Percentiles rank a stretch among this genome's conserved stretches.
phyloP scores from a whole-genome alignment of 495 filamentous ascomycete species.

The Neurospora pannonica region DNA sequence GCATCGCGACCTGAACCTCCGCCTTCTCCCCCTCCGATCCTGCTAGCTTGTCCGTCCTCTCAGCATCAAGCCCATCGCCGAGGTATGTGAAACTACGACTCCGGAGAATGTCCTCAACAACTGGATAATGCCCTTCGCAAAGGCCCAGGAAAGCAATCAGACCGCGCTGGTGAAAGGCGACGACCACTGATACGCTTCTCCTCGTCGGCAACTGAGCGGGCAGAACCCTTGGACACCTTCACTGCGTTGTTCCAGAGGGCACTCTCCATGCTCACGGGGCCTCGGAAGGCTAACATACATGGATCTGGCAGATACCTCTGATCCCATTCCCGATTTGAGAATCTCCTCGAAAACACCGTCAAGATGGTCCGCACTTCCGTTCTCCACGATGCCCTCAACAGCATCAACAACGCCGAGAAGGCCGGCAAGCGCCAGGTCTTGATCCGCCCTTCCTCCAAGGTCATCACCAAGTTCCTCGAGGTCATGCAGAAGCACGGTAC shows the following conservation, averaged over 20 bases:
- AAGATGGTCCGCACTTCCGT: conserved; percentile 98
- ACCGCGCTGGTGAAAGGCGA: conserved; percentile 4
- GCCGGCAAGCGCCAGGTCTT: conserved; percentile 95
- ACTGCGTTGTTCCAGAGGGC: conserved; percentile 49
- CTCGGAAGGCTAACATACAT: conserved; percentile 67
- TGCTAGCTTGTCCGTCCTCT: neutral
- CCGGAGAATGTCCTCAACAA: conserved; percentile 22
- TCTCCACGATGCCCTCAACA: conserved; percentile 97
- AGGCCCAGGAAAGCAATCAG: conserved; percentile 44
- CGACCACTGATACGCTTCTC: conserved; percentile 57
- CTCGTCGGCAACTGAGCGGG: conserved; percentile 68
- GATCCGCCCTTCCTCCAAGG: conserved; percentile 94
- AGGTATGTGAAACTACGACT: conserved; percentile 2
- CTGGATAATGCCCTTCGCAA: conserved; percentile 33
- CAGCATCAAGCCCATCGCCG: neutral
- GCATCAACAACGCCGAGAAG: conserved; percentile 99
- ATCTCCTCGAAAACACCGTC: conserved; percentile 49
- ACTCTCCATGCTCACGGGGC: conserved; percentile 82
- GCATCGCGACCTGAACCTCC: neutral
- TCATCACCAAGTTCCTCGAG: conserved; percentile 96
- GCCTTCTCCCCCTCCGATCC: neutral
- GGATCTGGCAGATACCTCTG: conserved; percentile 64
- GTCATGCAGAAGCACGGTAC: conserved; percentile 99
- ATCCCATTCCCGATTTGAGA: conserved; percentile 64
- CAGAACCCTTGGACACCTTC: conserved; percentile 63